Percentiles rank a stretch among this genome's conserved stretches.
phyloP scores from a whole-genome alignment of 768 basidiomycete species.

The Termitomyces sp. region DNA sequence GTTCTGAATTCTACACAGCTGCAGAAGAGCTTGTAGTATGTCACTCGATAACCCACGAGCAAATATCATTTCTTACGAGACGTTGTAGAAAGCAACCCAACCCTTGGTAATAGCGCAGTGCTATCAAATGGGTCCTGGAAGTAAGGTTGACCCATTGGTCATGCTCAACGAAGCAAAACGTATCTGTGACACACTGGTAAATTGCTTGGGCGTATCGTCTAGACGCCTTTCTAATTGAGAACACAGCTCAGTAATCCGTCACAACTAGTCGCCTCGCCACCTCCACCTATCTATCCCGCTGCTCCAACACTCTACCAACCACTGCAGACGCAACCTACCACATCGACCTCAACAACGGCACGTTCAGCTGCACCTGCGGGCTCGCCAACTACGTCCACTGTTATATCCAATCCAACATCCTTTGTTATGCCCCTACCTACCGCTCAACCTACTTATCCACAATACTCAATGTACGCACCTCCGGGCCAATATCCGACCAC shows the following conservation, averaged over 20 bases:
- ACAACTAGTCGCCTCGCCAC: constrained; percentile 60
- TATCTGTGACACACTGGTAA: constrained; percentile 71
- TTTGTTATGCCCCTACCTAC: constrained; percentile 64
- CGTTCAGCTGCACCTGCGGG: constrained; percentile 23
- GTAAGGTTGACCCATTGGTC: constrained; percentile 65
- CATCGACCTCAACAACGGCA: constrained; percentile 23
- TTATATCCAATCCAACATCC: constrained; percentile 67
- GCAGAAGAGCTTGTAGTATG: constrained; percentile 80
- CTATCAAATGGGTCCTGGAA: constrained; percentile 66
- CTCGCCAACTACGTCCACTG: constrained; percentile 30
- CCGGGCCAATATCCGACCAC: constrained; percentile 50
- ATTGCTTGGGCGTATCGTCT: constrained; percentile 11
- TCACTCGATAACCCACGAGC: constrained; percentile 14
- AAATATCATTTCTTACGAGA: constrained; percentile 9
- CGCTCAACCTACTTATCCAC: constrained; percentile 39
- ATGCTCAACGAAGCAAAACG: constrained; percentile 76
- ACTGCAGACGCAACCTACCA: constrained; percentile 18
- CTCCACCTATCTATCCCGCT: constrained; percentile 49
- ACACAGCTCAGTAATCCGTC: constrained; percentile 63
- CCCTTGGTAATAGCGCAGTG: constrained; percentile 75
- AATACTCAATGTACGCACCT: constrained; percentile 35
- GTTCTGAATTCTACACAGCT: constrained; percentile 81
- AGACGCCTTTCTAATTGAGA: background rate
- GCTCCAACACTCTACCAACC: constrained; percentile 38
- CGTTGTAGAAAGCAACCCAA: constrained; percentile 48